Evolutionary conservation across 2,329 filamentous ascomycete genomes (phyloP).

Genomic region (Pseudodiploospora longispora): DNA sequence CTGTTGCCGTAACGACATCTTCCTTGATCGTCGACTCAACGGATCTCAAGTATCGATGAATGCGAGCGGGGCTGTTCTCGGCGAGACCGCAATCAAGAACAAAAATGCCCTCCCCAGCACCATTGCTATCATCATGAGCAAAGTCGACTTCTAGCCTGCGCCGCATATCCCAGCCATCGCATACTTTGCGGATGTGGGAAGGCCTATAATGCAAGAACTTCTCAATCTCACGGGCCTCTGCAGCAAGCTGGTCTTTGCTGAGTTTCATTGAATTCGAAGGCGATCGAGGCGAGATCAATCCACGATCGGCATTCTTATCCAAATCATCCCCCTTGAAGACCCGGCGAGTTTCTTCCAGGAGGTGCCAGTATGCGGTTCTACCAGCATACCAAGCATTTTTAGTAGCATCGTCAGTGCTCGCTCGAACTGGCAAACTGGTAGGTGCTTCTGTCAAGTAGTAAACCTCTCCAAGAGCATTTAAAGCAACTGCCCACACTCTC

Average conservation of each 20-base stretch:
- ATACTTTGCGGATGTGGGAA: constrained; percentile 68
- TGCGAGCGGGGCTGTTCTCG: constrained; percentile 38
- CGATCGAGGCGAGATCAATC: constrained; percentile 73
- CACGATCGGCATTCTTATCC: constrained; percentile 57
- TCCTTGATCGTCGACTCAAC: constrained; percentile 10
- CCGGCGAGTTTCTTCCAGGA: constrained; percentile 71
- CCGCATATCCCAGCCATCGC: constrained; percentile 87
- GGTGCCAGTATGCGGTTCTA: constrained; percentile 69
- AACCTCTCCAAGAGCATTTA: constrained; percentile 89
- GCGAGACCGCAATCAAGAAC: constrained; percentile 66
- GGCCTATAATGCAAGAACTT: constrained; percentile 65
- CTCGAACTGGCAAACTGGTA: constrained; percentile 40
- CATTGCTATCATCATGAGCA: constrained; percentile 66
- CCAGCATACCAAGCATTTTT: constrained; percentile 73
- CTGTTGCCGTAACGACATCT: constrained; percentile 4
- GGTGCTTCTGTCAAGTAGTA: constrained; percentile 75
- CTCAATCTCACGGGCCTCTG: constrained; percentile 78
- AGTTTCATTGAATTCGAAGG: constrained; percentile 68
- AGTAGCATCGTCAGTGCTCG: constrained; percentile 46
- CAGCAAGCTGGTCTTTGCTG: constrained; percentile 58
- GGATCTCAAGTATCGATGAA: constrained; percentile 37
- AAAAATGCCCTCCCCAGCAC: constrained; percentile 68
- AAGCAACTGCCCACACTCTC: constrained; percentile 81
- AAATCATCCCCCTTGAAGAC: constrained; percentile 64
- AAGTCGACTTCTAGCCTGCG: constrained; percentile 83